Evolutionary conservation across 495 filamentous ascomycete genomes (phyloP).

Genomic region (Coniosporium apollinis): DNA sequence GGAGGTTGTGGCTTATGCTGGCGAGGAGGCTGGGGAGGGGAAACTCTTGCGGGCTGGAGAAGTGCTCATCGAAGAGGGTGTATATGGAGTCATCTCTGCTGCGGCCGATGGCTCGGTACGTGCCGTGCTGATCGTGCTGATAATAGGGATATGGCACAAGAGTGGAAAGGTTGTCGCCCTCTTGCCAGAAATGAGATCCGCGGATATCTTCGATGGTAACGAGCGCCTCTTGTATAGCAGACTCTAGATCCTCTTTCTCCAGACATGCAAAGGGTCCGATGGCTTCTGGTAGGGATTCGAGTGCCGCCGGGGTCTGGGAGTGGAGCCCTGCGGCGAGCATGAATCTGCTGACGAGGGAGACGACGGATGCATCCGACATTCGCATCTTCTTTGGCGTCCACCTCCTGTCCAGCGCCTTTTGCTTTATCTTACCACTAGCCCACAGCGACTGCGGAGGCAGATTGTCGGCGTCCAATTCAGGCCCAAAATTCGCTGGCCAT

Average conservation of each 20-base stretch:
- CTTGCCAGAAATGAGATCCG: too few species aligned
- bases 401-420: constrained; percentile 5
- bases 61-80: constrained; percentile 2
- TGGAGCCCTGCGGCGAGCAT: constrained; percentile 26
- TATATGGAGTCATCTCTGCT: constrained; percentile 6
- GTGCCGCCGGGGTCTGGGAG: constrained; percentile 35
- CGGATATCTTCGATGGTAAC: too few species aligned
- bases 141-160: too few species aligned
- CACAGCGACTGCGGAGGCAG: constrained; percentile 21
- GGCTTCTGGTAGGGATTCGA: constrained; percentile 37
- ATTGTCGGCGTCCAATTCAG: constrained; percentile 6
- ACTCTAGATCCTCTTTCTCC: too few species aligned
- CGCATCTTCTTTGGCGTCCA: constrained; percentile 18
- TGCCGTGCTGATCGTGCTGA: too few species aligned
- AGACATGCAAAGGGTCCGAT: constrained; percentile 1
- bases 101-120: too few species aligned
- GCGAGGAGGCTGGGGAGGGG: constrained; percentile 19
- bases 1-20: constrained; percentile 51
- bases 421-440: constrained; percentile 9
- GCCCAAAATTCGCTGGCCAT: constrained; percentile 20
- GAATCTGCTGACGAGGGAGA: neutral
- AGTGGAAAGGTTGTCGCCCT: too few species aligned
- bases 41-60: neutral
- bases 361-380: constrained; percentile 3
- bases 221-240: too few species aligned